These are phyloP conservation scores for Lachnellula suecica DNA, from an alignment of 2,329 filamentous ascomycete species.

Conservation along the genomic window DNA sequence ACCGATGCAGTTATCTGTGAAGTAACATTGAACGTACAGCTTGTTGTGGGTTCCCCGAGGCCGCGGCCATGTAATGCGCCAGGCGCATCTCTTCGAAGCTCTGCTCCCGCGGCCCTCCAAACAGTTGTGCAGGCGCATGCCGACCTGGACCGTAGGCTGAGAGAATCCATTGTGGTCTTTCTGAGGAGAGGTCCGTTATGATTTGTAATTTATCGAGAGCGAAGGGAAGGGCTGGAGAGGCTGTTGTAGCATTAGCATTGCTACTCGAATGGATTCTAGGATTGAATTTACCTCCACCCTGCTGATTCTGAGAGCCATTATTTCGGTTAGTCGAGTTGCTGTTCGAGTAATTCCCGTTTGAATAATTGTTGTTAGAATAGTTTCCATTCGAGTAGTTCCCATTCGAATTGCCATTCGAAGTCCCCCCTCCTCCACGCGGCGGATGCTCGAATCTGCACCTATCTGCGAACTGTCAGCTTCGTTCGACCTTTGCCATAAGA, in stretches of 20 bases:
- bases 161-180: conserved; percentile 80
- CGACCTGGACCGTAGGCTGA: conserved; percentile 80
- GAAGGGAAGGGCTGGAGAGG: conserved; percentile 21
- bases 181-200: conserved; percentile 64
- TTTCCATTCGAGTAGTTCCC: too few species aligned
- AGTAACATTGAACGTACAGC: conserved; percentile 26
- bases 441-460: conserved; percentile 59
- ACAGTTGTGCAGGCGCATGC: conserved; percentile 77
- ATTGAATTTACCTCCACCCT: conserved; percentile 13
- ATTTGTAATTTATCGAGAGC: conserved; percentile 48
- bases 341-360: conserved; percentile 31
- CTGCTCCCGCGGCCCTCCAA: conserved; percentile 80
- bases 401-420: not conserved
- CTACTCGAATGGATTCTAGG: not conserved
- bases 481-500: not conserved
- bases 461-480: conserved; percentile 40
- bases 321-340: conserved; percentile 20
- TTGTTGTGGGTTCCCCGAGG: conserved; percentile 58
- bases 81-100: conserved; percentile 86
- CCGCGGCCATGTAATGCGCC: conserved; percentile 68
- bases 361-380: too few species aligned
- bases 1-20: not conserved
- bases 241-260: conserved; percentile 7
- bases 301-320: conserved; percentile 22
- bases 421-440: conserved; percentile 18